These are phyloP conservation scores for Platanus orientalis DNA, from an alignment of 164 flowering plant species.

Conservation along the genomic window DNA sequence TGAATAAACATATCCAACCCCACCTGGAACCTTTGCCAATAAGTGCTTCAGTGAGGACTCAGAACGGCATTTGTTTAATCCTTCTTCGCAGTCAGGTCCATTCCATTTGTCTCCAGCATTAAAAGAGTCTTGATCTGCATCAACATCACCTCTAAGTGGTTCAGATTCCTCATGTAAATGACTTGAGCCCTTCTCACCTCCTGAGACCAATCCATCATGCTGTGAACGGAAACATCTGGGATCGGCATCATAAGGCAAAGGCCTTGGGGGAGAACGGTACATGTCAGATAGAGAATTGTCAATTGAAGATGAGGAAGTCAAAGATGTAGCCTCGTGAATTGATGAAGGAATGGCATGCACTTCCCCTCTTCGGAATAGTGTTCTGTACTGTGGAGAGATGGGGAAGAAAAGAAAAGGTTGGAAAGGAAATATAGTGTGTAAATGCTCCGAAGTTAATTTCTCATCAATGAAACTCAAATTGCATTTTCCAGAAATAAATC, in stretches of 20 bases:
- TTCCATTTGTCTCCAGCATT: conserved; percentile 55
- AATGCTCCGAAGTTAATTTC: too few relatives aligned
- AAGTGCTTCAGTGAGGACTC: conserved; percentile 51
- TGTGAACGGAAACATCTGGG: conserved; percentile 64
- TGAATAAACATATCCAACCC: conserved; percentile 45
- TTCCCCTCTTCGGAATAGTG: conserved; percentile 66
- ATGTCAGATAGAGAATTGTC: conserved; percentile 64
- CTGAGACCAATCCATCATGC: conserved; percentile 61
- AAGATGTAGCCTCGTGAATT: conserved; percentile 52
- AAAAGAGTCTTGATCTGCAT: conserved; percentile 41
- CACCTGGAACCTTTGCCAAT: conserved; percentile 35
- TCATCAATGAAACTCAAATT: background rate
- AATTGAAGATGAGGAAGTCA: conserved; percentile 47
- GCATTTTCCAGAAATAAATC: background rate
- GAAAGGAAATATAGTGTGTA: too few relatives aligned
- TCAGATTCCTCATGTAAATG: conserved; percentile 82
- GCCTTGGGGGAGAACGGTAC: conserved; percentile 88
- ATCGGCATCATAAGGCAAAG: conserved; percentile 92
- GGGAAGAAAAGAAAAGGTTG: background rate
- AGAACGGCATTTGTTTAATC: conserved; percentile 41
- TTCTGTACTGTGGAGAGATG: conserved; percentile 47
- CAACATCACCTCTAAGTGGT: conserved; percentile 48
- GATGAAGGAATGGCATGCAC: conserved; percentile 60
- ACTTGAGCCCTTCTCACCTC: conserved; percentile 86
- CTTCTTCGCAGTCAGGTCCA: conserved; percentile 45